A percentile compares a stretch with the other conserved stretches of the same genome.
These are phyloP conservation scores for Ophiostoma triangulosporum DNA, from an alignment of 2,329 filamentous ascomycete genomes.

Conservation along the genomic window DNA sequence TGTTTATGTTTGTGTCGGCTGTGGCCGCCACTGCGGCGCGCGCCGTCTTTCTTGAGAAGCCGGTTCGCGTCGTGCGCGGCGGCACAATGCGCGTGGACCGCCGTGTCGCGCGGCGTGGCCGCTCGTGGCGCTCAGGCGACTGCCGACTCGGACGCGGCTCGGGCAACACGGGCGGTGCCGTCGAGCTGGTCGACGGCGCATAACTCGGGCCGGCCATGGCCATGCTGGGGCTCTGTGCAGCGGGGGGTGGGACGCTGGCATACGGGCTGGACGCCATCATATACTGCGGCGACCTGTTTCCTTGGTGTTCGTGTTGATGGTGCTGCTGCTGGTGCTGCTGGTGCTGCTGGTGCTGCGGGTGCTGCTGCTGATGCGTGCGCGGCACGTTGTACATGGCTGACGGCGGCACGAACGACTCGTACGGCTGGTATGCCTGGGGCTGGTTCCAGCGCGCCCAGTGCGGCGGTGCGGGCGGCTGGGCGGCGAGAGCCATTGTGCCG, in stretches of 20 bases:
- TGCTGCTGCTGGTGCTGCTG: slow-evolving; percentile 3
- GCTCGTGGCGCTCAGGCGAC: not conserved
- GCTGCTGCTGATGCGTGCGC: not conserved
- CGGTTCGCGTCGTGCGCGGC: not conserved
- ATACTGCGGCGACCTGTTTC: not conserved
- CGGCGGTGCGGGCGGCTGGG: slow-evolving; percentile 29
- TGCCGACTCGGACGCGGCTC: not conserved
- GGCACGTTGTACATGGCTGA: not conserved
- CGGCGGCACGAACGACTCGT: not conserved
- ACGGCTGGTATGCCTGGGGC: slow-evolving; percentile 20
- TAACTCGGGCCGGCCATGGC: slow-evolving; percentile 1
- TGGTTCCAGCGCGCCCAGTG: slow-evolving; percentile 45
- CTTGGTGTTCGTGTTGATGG: not conserved
- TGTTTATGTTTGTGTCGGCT: not conserved
- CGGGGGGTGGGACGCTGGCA: not conserved
- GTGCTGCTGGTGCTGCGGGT: slow-evolving; percentile 1
- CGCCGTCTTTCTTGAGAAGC: not conserved
- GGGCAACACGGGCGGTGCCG: not conserved
- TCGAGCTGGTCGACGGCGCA: slow-evolving; percentile 23
- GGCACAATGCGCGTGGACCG: not conserved
- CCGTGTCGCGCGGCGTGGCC: not conserved
- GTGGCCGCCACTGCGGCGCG: not conserved
- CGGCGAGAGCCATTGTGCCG: slow-evolving; percentile 34
- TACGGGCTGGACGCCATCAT: not conserved
- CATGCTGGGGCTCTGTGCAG: slow-evolving; percentile 14